A percentile compares a stretch with the other conserved stretches of the same genome.
Evolutionary conservation across 768 basidiomycete species (phyloP).

Genomic region (Panaeolus papilionaceus): DNA sequence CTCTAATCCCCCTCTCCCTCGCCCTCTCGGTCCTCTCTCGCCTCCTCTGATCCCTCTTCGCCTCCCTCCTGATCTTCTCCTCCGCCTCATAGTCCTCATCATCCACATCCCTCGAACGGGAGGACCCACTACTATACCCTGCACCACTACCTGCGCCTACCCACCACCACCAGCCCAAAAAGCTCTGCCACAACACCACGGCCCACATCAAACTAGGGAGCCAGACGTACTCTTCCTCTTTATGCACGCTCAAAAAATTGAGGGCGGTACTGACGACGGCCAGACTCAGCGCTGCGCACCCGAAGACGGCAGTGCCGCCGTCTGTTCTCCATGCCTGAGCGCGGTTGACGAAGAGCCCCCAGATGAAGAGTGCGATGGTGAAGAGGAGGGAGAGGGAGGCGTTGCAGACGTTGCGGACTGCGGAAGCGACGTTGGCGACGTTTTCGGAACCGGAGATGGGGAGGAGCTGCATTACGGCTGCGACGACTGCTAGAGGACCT

Average conservation of each 20-base stretch:
- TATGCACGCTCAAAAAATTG: slow-evolving; percentile 87
- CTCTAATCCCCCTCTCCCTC: slow-evolving; percentile 55
- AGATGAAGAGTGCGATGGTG: slow-evolving; percentile 86
- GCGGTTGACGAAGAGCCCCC: slow-evolving; percentile 92
- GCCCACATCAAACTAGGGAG: slow-evolving; percentile 89
- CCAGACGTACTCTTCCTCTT: slow-evolving; percentile 90
- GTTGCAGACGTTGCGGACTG: slow-evolving; percentile 93
- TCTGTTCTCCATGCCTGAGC: slow-evolving; percentile 95
- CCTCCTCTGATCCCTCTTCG: slow-evolving; percentile 59
- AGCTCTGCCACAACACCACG: slow-evolving; percentile 96
- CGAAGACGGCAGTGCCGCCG: slow-evolving; percentile 95
- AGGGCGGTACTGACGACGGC: slow-evolving; percentile 84
- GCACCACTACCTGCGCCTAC: slow-evolving; percentile 90
- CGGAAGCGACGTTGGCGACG: slow-evolving; percentile 65
- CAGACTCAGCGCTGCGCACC: slow-evolving; percentile 81
- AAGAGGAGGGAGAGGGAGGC: slow-evolving; percentile 96
- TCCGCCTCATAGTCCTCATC: slow-evolving; percentile 57
- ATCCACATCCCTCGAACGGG: slow-evolving; percentile 20
- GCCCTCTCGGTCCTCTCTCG: slow-evolving; percentile 52
- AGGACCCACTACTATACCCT: slow-evolving; percentile 36
- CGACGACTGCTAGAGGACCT: slow-evolving; percentile 87
- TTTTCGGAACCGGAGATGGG: slow-evolving; percentile 56
- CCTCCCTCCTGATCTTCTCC: slow-evolving; percentile 60
- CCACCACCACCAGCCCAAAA: slow-evolving; percentile 99
- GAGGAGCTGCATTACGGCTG: slow-evolving; percentile 85